These are phyloP conservation scores for Metschnikowia aberdeeniae DNA, from an alignment of 805 yeast genomes.

Conservation along the genomic window DNA sequence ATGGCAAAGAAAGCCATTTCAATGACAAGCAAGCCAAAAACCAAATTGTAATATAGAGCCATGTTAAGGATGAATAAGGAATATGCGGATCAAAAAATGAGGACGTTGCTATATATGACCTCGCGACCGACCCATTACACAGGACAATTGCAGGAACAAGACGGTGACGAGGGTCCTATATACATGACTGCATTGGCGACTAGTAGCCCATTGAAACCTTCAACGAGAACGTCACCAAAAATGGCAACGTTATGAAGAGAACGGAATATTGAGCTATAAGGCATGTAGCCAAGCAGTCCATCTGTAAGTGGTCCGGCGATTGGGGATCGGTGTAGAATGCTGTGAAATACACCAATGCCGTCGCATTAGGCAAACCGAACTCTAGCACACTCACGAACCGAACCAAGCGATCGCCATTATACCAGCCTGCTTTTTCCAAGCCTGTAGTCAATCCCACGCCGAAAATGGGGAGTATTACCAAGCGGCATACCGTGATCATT, in stretches of 20 bases:
- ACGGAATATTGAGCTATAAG: constrained; percentile 71
- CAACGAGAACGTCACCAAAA: constrained; percentile 65
- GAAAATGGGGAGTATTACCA: constrained; percentile 72
- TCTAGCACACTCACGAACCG: constrained; percentile 70
- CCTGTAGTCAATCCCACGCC: constrained; percentile 63
- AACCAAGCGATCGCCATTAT: constrained; percentile 54
- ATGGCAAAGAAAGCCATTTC: constrained; percentile 79
- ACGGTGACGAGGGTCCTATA: neutral
- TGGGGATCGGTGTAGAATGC: constrained; percentile 77
- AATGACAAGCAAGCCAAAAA: constrained; percentile 68
- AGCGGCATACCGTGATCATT: constrained; percentile 50
- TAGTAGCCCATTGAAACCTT: constrained; percentile 39
- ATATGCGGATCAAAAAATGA: neutral
- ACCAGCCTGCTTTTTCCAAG: constrained; percentile 58
- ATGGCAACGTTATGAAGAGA: constrained; percentile 67
- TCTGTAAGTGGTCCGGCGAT: constrained; percentile 51
- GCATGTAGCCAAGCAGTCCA: constrained; percentile 80
- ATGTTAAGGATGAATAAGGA: constrained; percentile 14
- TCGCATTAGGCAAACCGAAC: constrained; percentile 83
- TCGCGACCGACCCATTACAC: constrained; percentile 4
- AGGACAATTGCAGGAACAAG: neutral
- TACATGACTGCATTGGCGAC: neutral
- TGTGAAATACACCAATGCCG: constrained; percentile 82
- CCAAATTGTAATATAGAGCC: constrained; percentile 46
- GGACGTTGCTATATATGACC: constrained; percentile 1